Percentiles rank a stretch among this genome's conserved stretches.
These are phyloP conservation scores for Aegilops longissima DNA, from an alignment of 176 grass and related monocot genomes.

Conservation along the genomic window DNA sequence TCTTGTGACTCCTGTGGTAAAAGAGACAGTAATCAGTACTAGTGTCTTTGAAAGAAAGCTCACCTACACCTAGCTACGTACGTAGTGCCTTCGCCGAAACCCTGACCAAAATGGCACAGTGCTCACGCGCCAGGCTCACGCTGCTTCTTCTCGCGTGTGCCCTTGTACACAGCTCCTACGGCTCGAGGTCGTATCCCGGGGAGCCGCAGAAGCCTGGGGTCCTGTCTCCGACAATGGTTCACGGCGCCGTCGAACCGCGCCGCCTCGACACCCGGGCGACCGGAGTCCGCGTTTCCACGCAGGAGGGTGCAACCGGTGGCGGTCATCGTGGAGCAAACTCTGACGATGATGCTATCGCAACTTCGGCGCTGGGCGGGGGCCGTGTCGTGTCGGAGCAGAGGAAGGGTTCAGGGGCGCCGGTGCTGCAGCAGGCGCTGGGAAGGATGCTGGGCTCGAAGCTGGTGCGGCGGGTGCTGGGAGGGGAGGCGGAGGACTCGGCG, in stretches of 20 bases:
- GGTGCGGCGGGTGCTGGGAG: not conserved
- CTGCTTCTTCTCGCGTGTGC: not conserved
- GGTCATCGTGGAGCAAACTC: not conserved
- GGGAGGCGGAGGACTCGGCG: not conserved
- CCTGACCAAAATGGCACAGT: not conserved
- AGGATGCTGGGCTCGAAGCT: not conserved
- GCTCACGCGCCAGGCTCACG: not conserved
- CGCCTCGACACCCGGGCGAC: not conserved
- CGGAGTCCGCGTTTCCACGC: too few species aligned
- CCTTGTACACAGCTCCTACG: not conserved
- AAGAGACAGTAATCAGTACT: too few species aligned
- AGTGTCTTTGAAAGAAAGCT: too few species aligned
- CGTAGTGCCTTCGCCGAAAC: not conserved
- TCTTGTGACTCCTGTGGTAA: too few species aligned
- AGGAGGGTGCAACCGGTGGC: not conserved
- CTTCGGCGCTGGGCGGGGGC: not conserved
- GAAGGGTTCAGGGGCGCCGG: not conserved
- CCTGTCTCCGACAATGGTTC: not conserved
- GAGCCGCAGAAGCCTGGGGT: not conserved
- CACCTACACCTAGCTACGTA: too few species aligned
- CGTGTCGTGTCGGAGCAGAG: not conserved
- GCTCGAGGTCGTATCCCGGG: not conserved
- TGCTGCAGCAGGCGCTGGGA: not conserved
- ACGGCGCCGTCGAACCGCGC: not conserved
- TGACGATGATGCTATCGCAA: not conserved